phyloP scores from a whole-genome alignment of 495 filamentous ascomycete species.

The Lasiosphaeris hirsuta region DNA sequence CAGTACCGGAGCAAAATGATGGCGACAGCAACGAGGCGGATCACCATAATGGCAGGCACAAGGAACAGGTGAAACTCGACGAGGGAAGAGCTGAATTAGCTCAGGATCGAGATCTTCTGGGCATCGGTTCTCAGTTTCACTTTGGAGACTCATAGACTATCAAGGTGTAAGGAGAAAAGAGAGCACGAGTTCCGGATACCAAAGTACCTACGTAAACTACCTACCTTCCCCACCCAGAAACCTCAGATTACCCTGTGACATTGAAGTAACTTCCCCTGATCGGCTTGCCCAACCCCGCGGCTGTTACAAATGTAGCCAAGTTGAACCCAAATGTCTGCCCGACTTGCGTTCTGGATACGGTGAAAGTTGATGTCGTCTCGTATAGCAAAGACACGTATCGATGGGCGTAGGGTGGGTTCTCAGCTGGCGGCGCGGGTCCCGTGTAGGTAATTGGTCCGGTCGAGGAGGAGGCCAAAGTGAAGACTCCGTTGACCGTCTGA shows the following conservation, averaged over 20 bases:
- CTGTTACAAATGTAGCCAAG: conserved; percentile 38
- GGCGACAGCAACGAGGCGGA: too few species aligned
- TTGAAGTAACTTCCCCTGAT: conserved; percentile 44
- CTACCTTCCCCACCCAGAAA: too few species aligned
- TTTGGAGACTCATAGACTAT: too few species aligned
- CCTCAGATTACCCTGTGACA: conserved; percentile 28
- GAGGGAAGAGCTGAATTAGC: too few species aligned
- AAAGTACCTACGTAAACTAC: too few species aligned
- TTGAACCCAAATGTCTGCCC: conserved; percentile 39
- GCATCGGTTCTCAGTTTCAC: too few species aligned
- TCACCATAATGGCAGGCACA: too few species aligned
- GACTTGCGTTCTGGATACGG: conserved; percentile 31
- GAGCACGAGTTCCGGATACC: too few species aligned
- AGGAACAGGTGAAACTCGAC: too few species aligned
- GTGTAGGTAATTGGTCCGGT: conserved; percentile 40
- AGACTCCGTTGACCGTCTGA: conserved; percentile 27
- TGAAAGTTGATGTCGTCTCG: conserved; percentile 35
- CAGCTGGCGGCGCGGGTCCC: conserved; percentile 40
- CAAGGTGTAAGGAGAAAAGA: too few species aligned
- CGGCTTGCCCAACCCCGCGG: conserved; percentile 34
- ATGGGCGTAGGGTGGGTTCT: conserved; percentile 44
- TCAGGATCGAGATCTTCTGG: too few species aligned
- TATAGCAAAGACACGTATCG: conserved; percentile 45
- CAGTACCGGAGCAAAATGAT: too few species aligned
- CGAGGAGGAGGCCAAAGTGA: conserved; percentile 35